phyloP scores from a whole-genome alignment of 1,139 yeast species.

The Pichia sorboxylosa region DNA sequence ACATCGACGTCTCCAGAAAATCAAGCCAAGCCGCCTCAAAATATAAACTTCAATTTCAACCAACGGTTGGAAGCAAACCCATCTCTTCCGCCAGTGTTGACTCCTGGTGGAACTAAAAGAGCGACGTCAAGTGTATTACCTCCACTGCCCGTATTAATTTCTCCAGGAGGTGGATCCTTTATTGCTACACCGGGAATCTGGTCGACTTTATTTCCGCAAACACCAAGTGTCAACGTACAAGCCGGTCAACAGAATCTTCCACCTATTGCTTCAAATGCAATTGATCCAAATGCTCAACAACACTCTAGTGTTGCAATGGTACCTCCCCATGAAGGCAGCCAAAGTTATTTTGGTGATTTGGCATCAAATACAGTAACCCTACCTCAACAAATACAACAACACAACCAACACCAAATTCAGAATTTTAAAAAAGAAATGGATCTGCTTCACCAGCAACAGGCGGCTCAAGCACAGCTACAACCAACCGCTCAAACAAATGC shows the following conservation, averaged over 20 bases:
- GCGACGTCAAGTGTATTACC: conserved; percentile 28
- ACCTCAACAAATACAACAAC: conserved; percentile 10
- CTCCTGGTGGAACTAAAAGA: conserved; percentile 43
- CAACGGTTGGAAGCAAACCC: neutral
- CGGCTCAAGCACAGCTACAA: conserved; percentile 7
- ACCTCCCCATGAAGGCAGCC: too few relatives aligned
- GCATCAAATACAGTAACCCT: conserved; percentile 6
- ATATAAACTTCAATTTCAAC: neutral
- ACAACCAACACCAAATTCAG: conserved; percentile 10
- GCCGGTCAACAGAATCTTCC: conserved; percentile 20
- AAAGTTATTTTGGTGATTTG: conserved; percentile 1
- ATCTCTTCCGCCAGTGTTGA: conserved; percentile 33
- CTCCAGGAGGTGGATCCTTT: conserved; percentile 26
- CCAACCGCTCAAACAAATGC: conserved; percentile 1
- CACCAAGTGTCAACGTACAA: conserved; percentile 10
- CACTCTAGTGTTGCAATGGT: too few relatives aligned
- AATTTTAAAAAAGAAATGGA: conserved; percentile 1
- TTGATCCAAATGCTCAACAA: too few relatives aligned
- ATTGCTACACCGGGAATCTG: conserved; percentile 42
- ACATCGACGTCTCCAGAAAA: too few relatives aligned
- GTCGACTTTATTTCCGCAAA: conserved; percentile 35
- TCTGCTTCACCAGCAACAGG: conserved; percentile 5
- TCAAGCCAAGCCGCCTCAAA: neutral
- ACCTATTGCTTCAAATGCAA: neutral
- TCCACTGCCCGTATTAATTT: conserved; percentile 30